These are phyloP conservation scores for Neopestalotiopsis rosae DNA, from an alignment of 2,329 filamentous ascomycete species.

Conservation along the genomic window DNA sequence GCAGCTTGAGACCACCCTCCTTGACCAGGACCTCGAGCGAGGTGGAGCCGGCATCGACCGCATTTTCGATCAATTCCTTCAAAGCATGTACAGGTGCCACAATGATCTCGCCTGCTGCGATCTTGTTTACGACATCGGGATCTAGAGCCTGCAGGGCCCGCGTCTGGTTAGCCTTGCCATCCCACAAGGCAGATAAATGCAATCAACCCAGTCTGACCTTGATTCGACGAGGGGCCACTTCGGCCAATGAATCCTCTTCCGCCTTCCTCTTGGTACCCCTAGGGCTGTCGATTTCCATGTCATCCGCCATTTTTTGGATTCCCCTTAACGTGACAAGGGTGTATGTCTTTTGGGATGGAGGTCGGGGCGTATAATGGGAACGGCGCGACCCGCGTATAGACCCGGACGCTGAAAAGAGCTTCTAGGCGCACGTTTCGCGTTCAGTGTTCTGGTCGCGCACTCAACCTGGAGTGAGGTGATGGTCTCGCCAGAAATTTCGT, in stretches of 20 bases:
- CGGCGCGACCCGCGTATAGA: neutral
- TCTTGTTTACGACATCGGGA: conserved; percentile 96
- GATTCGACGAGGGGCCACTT: conserved; percentile 47
- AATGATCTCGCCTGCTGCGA: conserved; percentile 97
- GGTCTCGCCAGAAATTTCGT: too few relatives aligned
- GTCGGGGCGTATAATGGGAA: neutral
- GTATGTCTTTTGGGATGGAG: neutral
- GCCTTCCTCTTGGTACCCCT: conserved; percentile 58
- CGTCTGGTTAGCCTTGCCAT: conserved; percentile 2
- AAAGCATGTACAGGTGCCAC: conserved; percentile 94
- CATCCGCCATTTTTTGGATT: conserved; percentile 34
- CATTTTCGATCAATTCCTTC: conserved; percentile 96
- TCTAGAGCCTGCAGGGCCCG: conserved; percentile 72
- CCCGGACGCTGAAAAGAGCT: neutral
- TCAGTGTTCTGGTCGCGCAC: neutral
- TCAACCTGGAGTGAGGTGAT: neutral
- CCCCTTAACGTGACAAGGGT: neutral
- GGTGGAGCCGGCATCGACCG: conserved; percentile 95
- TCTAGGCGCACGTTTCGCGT: neutral
- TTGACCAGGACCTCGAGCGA: conserved; percentile 90
- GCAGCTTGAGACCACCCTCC: conserved; percentile 90
- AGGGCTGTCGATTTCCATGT: conserved; percentile 51
- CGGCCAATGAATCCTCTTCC: conserved; percentile 39
- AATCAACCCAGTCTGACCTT: conserved; percentile 43
- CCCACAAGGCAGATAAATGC: too few relatives aligned